A percentile compares a stretch with the other conserved stretches of the same genome.
These are phyloP conservation scores for Asterophora parasitica DNA, from an alignment of 768 basidiomycete genomes.

Conservation along the genomic window DNA sequence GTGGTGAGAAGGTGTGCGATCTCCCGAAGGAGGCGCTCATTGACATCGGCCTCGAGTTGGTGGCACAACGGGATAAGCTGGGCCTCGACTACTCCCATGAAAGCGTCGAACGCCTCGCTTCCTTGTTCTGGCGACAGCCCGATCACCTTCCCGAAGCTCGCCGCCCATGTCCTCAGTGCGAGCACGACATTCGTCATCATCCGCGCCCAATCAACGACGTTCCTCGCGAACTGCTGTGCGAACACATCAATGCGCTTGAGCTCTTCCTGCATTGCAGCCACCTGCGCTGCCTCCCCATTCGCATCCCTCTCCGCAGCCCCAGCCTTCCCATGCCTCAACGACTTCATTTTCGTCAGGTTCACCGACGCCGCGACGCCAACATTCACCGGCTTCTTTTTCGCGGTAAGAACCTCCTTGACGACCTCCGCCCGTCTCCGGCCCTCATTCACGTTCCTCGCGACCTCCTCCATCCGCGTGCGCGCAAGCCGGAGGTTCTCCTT, in stretches of 20 bases:
- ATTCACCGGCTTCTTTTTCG: constrained; percentile 36
- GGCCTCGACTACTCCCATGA: constrained; percentile 52
- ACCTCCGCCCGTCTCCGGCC: constrained; percentile 72
- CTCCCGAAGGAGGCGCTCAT: constrained; percentile 49
- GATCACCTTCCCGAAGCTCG: constrained; percentile 62
- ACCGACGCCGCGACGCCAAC: constrained; percentile 51
- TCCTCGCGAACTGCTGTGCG: constrained; percentile 56
- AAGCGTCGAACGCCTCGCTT: constrained; percentile 69
- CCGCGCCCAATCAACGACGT: constrained; percentile 59
- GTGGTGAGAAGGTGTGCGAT: constrained; percentile 55
- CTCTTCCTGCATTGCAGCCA: constrained; percentile 51
- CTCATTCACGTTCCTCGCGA: constrained; percentile 76
- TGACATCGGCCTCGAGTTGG: constrained; percentile 50
- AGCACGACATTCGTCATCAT: constrained; percentile 44
- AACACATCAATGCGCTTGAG: constrained; percentile 54
- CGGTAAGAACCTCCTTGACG: constrained; percentile 64
- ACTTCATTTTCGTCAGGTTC: constrained; percentile 58
- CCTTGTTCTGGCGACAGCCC: constrained; percentile 45
- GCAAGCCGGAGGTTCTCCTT: constrained; percentile 53
- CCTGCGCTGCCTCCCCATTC: constrained; percentile 43
- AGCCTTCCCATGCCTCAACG: constrained; percentile 23
- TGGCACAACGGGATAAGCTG: constrained; percentile 48
- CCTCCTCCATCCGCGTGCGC: constrained; percentile 59
- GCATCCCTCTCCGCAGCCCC: constrained; percentile 15
- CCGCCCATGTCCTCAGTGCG: constrained; percentile 56